phyloP scores from a whole-genome alignment of 371 early-diverging fungal genomes.

The Mortierella sp. region DNA sequence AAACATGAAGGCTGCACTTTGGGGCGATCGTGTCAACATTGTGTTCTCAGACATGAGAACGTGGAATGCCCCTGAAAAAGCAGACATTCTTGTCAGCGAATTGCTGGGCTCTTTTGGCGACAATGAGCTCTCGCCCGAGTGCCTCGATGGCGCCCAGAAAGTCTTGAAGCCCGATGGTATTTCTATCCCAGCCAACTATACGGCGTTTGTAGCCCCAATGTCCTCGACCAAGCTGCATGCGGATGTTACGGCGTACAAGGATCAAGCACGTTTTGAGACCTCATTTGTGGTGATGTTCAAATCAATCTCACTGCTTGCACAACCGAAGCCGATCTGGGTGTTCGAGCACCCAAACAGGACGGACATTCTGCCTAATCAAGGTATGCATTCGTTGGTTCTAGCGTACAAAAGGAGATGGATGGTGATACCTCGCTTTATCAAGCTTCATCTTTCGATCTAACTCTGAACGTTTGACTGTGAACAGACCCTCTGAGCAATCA shows the following conservation, averaged over 20 bases:
- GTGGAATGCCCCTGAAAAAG: slow-evolving; percentile 82
- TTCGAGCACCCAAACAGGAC: slow-evolving; percentile 82
- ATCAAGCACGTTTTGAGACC: slow-evolving; percentile 77
- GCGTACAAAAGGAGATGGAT: not conserved
- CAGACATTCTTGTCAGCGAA: slow-evolving; percentile 92
- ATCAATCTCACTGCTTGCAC: slow-evolving; percentile 72
- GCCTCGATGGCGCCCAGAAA: slow-evolving; percentile 91
- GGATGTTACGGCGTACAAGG: slow-evolving; percentile 72
- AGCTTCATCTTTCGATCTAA: too few species aligned
- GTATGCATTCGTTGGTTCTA: slow-evolving; percentile 7
- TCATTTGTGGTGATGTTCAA: slow-evolving; percentile 95
- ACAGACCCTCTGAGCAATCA: slow-evolving; percentile 69
- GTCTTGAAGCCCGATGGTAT: slow-evolving; percentile 88
- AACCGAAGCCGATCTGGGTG: slow-evolving; percentile 79
- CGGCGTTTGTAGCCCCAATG: slow-evolving; percentile 85
- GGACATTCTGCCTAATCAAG: slow-evolving; percentile 50
- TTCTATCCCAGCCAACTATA: slow-evolving; percentile 87
- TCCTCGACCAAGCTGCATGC: slow-evolving; percentile 84
- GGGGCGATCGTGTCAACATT: slow-evolving; percentile 85
- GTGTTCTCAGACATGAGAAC: slow-evolving; percentile 92
- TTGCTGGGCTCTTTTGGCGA: slow-evolving; percentile 95
- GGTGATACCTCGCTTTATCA: too few species aligned
- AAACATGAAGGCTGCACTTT: slow-evolving; percentile 74
- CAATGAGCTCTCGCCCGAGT: slow-evolving; percentile 97
- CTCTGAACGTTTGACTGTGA: not conserved